Evolutionary conservation across 140 eudicot species (phyloP).

Genomic region (Stevia rebaudiana): DNA sequence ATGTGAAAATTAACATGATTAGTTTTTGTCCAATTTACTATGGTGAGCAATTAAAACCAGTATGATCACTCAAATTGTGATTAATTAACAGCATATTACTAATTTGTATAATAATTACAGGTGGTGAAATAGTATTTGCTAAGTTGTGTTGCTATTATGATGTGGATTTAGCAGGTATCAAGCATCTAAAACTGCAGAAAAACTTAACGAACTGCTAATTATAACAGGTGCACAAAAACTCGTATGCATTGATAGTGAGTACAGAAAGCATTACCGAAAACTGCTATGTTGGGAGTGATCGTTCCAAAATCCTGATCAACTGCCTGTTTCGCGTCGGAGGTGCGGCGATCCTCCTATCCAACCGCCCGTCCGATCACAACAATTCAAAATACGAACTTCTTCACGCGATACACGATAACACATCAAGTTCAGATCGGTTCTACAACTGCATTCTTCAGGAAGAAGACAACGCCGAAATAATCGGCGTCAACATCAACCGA

Average conservation of each 20-base stretch:
- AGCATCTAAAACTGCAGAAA: not conserved
- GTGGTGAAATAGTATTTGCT: not conserved
- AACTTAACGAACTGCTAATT: not conserved
- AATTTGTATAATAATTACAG: not conserved
- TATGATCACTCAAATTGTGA: not conserved
- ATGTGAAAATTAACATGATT: too few relatives aligned
- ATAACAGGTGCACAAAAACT: constrained; percentile 34
- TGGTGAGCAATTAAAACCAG: not conserved
- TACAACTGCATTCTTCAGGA: constrained; percentile 34
- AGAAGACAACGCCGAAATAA: constrained; percentile 29
- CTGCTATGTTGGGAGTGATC: constrained; percentile 35
- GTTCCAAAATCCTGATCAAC: constrained; percentile 34
- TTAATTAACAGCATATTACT: not conserved
- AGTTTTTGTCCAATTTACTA: not conserved
- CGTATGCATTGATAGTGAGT: constrained; percentile 48
- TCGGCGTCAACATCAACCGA: constrained; percentile 35
- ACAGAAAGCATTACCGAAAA: constrained; percentile 36
- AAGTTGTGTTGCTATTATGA: not conserved
- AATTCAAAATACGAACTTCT: constrained; percentile 39
- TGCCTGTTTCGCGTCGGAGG: constrained; percentile 51
- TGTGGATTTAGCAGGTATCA: not conserved
- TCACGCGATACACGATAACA: constrained; percentile 39
- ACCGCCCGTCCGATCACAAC: constrained; percentile 25
- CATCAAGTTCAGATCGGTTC: constrained; percentile 33
- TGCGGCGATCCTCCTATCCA: constrained; percentile 51